A percentile compares a stretch with the other conserved stretches of the same genome.
Conservation (phyloP, 768 basidiomycete genomes). For the Mycena filopes region DNA sequence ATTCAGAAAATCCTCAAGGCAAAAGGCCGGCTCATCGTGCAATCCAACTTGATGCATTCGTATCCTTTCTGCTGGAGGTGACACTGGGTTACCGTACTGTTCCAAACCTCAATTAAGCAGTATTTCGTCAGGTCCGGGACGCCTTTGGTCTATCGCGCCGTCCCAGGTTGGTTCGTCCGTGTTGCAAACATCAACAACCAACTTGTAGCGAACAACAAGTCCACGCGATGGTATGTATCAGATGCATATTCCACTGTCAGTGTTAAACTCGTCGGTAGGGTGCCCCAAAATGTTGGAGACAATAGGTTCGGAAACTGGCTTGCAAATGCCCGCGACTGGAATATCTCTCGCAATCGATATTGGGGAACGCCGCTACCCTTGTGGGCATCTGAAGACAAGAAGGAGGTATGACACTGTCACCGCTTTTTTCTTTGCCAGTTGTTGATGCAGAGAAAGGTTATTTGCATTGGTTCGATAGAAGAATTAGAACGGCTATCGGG, state of each 20-base stretch:
- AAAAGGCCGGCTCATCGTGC: slow-evolving; percentile 88
- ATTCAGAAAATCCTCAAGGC: slow-evolving; percentile 92
- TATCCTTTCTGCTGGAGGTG: slow-evolving; percentile 99
- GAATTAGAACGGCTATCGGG: slow-evolving; percentile 91
- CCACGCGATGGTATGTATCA: slow-evolving; percentile 81
- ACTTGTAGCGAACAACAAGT: slow-evolving; percentile 89
- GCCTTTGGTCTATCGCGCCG: slow-evolving; percentile 94
- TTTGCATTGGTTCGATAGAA: slow-evolving; percentile 88
- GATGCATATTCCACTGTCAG: not conserved
- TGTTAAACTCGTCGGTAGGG: slow-evolving; percentile 60
- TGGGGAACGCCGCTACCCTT: slow-evolving; percentile 99
- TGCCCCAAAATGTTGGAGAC: slow-evolving; percentile 91
- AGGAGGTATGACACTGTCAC: slow-evolving; percentile 70
- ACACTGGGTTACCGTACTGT: not conserved
- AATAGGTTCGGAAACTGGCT: slow-evolving; percentile 97
- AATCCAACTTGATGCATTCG: slow-evolving; percentile 86
- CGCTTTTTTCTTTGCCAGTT: slow-evolving; percentile 2
- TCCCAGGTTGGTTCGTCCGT: slow-evolving; percentile 95
- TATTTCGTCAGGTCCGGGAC: slow-evolving; percentile 78
- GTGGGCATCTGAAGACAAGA: slow-evolving; percentile 93
- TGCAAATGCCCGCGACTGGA: slow-evolving; percentile 99
- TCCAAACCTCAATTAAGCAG: not conserved
- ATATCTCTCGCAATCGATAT: slow-evolving; percentile 97
- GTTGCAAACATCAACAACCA: slow-evolving; percentile 88
- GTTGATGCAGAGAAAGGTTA: slow-evolving; percentile 58